Base-by-base conservation (phyloP, 2,329 filamentous ascomycete species). In the Aspergillus piperis region DNA sequence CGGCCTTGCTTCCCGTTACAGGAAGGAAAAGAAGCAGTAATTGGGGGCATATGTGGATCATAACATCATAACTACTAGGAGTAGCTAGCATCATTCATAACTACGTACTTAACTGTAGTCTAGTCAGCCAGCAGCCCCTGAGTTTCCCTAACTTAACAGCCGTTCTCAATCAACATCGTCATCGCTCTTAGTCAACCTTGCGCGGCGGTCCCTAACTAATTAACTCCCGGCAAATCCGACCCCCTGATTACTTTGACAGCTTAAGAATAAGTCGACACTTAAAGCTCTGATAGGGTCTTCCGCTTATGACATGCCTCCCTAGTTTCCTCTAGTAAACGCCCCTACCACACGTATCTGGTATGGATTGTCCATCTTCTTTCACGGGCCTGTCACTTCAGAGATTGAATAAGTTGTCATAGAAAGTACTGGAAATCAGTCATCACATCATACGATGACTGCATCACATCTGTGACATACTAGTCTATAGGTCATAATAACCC, bases 271-370 rank as follows among this genome's bases (percentile, higher is more conserved):
- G 8, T 30, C 27, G 27, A 30, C 53, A 36, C 53, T 54, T 48
- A 39, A 53, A 42, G 56, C 19, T 30, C 38, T 57, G 39, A 58
- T 65, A 63, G 58, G 39, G 41, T 23, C 27, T 51, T 21, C 21
- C 21, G 50, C 51, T 61, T 54, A 61, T 62, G 62, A 64, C 59
- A 62, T 61, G 61, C 61, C 54, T 59, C 55, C 47, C 64, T 64
- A 61, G 56, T 61, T 21, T 19, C 52, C 21, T 30, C 56, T 66
- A 61, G 63, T 32, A 15, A 27, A 25, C 25, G 52, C 53, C 38
- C 47, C 55, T 32, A 52, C 25, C 56, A 25, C 47, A 32, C 47
- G 6, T 15, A 11, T 50, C 23, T n/a, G 30, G 47, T 50, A 50
- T 30, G 15, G 47, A 50, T 21, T 17, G 27, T 32, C 47, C 47